Conservation (phyloP, 495 filamentous ascomycete species). For the Parachaetomium inaequale region DNA sequence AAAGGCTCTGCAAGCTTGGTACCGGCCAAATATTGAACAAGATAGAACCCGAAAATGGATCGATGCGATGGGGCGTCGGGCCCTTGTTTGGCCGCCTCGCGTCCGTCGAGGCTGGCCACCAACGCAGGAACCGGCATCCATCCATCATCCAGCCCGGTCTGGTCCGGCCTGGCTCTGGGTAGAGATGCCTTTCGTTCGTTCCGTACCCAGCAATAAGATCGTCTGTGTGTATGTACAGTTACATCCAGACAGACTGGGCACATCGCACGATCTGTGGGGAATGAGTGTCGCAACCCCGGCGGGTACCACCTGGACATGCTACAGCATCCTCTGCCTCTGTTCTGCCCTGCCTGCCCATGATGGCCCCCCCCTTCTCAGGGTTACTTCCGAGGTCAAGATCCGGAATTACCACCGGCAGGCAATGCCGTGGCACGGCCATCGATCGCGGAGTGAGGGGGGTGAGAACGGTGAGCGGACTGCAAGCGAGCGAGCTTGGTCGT, state of each 20-base stretch:
- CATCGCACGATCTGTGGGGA: slow-evolving; percentile 16
- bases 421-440: not conserved
- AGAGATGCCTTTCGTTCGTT: not conserved
- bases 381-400: slow-evolving; percentile 1
- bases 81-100: not conserved
- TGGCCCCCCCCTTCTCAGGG: not conserved
- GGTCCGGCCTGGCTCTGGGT: not conserved
- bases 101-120: not conserved
- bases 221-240: not conserved
- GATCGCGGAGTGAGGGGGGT: not conserved
- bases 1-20: not conserved
- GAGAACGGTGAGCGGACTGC: not conserved
- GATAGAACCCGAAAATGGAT: no score
- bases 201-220: not conserved
- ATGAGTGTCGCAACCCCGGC: slow-evolving; percentile 5
- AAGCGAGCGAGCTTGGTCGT: not conserved
- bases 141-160: not conserved
- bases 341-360: not conserved
- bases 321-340: not conserved
- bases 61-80: not conserved
- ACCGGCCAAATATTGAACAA: not conserved
- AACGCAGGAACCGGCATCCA: not conserved
- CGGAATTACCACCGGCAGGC: slow-evolving; percentile 1
- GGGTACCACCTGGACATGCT: slow-evolving; percentile 5
- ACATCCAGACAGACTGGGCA: not conserved